Base-by-base conservation (phyloP, 106 monocot species). In the Acorus gramineus region DNA sequence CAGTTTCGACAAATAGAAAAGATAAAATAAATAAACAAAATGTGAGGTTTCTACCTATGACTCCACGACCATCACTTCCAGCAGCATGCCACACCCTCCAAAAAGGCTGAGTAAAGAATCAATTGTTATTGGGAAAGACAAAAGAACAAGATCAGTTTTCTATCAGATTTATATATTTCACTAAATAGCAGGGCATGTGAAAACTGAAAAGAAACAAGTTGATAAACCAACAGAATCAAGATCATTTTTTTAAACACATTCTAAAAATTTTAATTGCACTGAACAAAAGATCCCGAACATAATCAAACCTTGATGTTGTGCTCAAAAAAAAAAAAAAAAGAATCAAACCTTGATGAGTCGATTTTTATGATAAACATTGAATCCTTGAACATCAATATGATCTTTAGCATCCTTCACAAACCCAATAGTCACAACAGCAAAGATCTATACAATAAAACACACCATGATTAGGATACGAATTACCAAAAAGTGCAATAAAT, bases 41-140 rank as follows among this genome's bases (percentile, higher is more conserved):
- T 28, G 28, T 1, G 1, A 28, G 28, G 28, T 28, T 28, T 28
- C 28, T 84, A 89, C 93, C 95, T 76, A 95, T 82, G 59, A 90
- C 90, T 67, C 95, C 90, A 72, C 95, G 95, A 2, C 95, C 95
- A 74, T 87, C 95, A 82, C 95, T 95, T 59, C 95, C 95, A n/a
- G 95, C 68, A 76, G 90, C 83, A 90, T 82, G 90, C 95, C 95
- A 95, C 8, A 95, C 84, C 59, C 90, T 87, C 95, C 95, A 95
- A 56, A 95, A 95, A 53, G 95, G 95, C 90, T 94, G 65, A 56
- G 10, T 63, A 47, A 14, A 46, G 28, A 14, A 11, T 5, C 13
- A 47, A 59, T 14, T 28, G 28, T 28, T 28, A 28, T 28, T 28
- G 28, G 8, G 11, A n/a, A 55, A 13, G 9, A 55, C 11, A 55